Evolutionary conservation across 257 asterid species (phyloP).

Genomic region (Solanum corneliomulleri): DNA sequence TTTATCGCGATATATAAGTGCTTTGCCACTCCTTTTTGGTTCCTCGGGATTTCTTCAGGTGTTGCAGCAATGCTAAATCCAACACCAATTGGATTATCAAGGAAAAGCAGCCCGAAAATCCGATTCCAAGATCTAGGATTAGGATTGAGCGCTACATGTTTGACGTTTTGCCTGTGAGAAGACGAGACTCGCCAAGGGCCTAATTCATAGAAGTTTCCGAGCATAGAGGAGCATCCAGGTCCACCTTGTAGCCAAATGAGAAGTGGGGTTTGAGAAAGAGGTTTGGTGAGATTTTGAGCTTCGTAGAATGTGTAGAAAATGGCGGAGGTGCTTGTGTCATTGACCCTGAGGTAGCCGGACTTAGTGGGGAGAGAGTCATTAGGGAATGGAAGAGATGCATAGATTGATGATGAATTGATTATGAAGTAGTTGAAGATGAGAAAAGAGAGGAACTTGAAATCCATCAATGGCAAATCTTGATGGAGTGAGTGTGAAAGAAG

Average conservation of each 20-base stretch:
- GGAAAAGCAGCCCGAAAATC: constrained; percentile 53
- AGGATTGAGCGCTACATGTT: constrained; percentile 15
- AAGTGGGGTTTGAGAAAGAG: constrained; percentile 42
- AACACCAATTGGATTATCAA: constrained; percentile 74
- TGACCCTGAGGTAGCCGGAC: constrained; percentile 65
- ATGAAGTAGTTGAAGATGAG: constrained; percentile 21
- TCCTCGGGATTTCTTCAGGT: constrained; percentile 52
- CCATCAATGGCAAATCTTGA: not conserved
- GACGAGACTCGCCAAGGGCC: constrained; percentile 60
- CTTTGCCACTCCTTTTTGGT: constrained; percentile 47
- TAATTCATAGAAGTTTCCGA: constrained; percentile 61
- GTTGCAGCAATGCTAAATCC: constrained; percentile 64
- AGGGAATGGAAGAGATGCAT: constrained; percentile 25
- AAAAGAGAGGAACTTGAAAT: constrained; percentile 22
- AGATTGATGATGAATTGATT: constrained; percentile 6
- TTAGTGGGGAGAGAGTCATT: constrained; percentile 56
- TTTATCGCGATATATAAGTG: constrained; percentile 52
- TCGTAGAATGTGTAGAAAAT: constrained; percentile 72
- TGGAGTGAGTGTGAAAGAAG: not conserved
- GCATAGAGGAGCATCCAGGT: constrained; percentile 81
- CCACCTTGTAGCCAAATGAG: constrained; percentile 88
- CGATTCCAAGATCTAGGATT: constrained; percentile 71
- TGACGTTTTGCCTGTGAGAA: not conserved
- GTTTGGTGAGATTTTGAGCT: constrained; percentile 23
- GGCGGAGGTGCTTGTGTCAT: constrained; percentile 58